These are phyloP conservation scores for Pinus tabuliformis DNA, from an alignment of 75 land plant genomes.

Conservation along the genomic window DNA sequence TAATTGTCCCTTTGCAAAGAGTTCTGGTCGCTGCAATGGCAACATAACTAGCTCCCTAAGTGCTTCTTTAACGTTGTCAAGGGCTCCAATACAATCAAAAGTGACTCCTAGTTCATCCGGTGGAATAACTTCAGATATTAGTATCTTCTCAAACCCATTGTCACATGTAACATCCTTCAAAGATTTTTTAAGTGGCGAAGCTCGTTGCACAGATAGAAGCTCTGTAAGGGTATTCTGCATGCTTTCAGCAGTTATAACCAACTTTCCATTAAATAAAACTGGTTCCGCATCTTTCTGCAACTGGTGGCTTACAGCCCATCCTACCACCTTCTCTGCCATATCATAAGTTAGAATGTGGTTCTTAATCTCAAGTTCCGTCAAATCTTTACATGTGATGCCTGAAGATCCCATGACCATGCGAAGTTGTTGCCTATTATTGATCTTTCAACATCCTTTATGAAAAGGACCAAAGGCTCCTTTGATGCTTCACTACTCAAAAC, in stretches of 20 bases:
- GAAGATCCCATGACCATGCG: constrained; percentile 13
- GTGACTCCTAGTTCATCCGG: constrained; percentile 48
- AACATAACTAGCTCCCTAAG: constrained; percentile 48
- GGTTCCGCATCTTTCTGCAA: constrained; percentile 31
- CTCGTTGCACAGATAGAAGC: constrained; percentile 37
- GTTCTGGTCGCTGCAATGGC: constrained; percentile 43
- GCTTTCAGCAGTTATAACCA: too few species aligned
- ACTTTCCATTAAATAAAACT: too few species aligned
- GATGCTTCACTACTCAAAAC: constrained; percentile 36
- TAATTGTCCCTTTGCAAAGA: too few species aligned
- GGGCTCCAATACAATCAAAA: constrained; percentile 46
- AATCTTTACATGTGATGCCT: constrained; percentile 17
- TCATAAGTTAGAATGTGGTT: constrained; percentile 35
- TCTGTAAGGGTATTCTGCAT: constrained; percentile 35
- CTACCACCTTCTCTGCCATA: constrained; percentile 48
- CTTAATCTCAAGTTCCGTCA: constrained; percentile 34
- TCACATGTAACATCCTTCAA: constrained; percentile 45
- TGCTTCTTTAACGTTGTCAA: constrained; percentile 48
- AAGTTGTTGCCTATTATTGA: constrained; percentile 34
- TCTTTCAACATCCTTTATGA: constrained; percentile 41
- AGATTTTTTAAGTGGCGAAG: constrained; percentile 14
- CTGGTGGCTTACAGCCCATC: constrained; percentile 40
- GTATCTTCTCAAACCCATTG: constrained; percentile 47
- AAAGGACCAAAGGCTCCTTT: constrained; percentile 38
- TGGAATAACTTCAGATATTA: constrained; percentile 43